phyloP scores from a whole-genome alignment of 345 rosid genomes.

The Angophora floribunda region DNA sequence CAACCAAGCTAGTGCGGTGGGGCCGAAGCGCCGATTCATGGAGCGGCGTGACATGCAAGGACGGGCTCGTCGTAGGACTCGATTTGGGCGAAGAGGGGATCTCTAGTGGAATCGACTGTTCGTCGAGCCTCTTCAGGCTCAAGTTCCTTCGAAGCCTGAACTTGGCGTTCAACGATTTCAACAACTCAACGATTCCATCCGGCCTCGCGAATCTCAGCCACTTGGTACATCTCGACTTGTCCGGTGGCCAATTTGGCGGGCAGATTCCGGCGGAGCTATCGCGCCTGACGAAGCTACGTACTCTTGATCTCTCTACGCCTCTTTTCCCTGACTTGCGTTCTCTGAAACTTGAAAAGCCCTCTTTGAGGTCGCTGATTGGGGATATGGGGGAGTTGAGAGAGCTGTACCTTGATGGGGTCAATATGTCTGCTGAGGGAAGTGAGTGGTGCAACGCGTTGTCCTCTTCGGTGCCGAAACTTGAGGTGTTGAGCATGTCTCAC shows the following conservation, averaged over 20 bases:
- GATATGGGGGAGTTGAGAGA: too few relatives aligned
- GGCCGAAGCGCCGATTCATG: constrained; percentile 6
- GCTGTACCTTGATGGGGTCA: too few relatives aligned
- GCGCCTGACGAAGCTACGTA: neutral
- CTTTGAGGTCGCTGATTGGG: too few relatives aligned
- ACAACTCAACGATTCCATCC: neutral
- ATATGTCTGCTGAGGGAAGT: too few relatives aligned
- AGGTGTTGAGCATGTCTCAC: constrained; percentile 9
- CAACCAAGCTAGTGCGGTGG: constrained; percentile 16
- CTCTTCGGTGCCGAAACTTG: neutral
- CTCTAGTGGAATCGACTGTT: constrained; percentile 5
- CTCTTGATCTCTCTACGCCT: constrained; percentile 19
- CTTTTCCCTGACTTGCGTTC: neutral
- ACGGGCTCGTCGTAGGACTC: constrained; percentile 9
- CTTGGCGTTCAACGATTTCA: constrained; percentile 24
- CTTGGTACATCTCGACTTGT: constrained; percentile 22
- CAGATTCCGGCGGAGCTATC: constrained; percentile 24
- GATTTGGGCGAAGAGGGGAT: constrained; percentile 24
- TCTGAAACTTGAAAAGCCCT: constrained; percentile 10
- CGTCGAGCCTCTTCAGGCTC: constrained; percentile 19
- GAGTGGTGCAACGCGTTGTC: too few relatives aligned
- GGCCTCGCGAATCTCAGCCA: constrained; percentile 12
- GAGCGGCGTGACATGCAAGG: constrained; percentile 28
- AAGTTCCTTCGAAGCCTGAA: constrained; percentile 18
- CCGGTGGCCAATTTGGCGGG: constrained; percentile 12